Base-by-base conservation (phyloP, 495 filamentous ascomycete genomes). In the Penicillium arizonense region DNA sequence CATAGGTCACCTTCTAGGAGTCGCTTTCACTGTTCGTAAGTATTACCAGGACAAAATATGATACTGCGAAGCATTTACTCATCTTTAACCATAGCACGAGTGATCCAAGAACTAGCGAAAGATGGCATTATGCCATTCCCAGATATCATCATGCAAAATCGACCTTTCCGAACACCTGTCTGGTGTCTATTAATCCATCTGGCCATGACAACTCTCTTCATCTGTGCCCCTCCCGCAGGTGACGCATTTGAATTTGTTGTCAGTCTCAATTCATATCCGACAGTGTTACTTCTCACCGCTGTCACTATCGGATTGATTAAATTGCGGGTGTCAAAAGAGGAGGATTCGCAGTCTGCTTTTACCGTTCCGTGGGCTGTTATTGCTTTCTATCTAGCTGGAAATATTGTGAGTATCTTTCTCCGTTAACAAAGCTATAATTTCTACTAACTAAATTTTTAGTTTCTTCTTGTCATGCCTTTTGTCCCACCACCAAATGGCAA, bases 221-320 rank as follows among this genome's bases (percentile, higher is more conserved):
- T 87, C 44, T 67, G 72, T 37, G 74, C 86, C 3, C 84, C 82
- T 14, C 81, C 83, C 5, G 76, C 77, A 10, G 71, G 75, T 10
- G 76, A 84, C 52, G 82, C 83, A 1, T 89, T 87, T 59, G 77
- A 79, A 32, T 88, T 89, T 56, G 85, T 89, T 51, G 68, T 87
- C 14, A 78, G 84, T 24, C 78, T 87, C 1, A 80, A 83, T 53
- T 82, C 81, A 0, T 89, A 89, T 56, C 65, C 65, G 2, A 52
- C 55, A 3, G 58, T 46, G 0, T 51, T 57, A n/a, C 56, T 58
- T 9, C 53, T 61, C 39, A 59, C 50, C 5, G 37, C 50, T 6
- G 53, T 64, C 23, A 62, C 57, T 0, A 34, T 62, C 4, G 64
- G 64, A 4, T 48, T 68, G 26, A 58, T 68, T 32, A 64, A 64